These are phyloP conservation scores for Solanum chilense DNA, from an alignment of 257 asterid genomes.

Conservation along the genomic window DNA sequence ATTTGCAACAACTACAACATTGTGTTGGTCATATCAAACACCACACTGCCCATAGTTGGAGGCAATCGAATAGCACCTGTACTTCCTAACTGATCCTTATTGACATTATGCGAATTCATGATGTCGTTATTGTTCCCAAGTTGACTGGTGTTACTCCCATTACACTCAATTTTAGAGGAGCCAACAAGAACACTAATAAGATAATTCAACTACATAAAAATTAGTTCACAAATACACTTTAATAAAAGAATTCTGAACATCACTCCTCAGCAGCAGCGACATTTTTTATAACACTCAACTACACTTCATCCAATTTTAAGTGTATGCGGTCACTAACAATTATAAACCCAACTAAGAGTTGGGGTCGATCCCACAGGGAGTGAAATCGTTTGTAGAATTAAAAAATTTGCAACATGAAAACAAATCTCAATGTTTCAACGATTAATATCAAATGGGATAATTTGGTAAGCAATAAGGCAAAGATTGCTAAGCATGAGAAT, in stretches of 20 bases:
- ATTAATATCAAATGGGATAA: no score
- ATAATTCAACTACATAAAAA: not conserved
- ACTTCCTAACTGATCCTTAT: no score
- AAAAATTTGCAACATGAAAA: no score
- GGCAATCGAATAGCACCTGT: no score
- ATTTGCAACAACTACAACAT: no score
- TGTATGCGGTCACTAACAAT: not conserved
- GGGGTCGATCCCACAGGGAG: not conserved
- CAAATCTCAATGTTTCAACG: no score
- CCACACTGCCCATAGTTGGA: no score
- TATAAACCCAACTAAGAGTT: no score
- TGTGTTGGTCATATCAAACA: no score
- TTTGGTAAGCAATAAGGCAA: no score
- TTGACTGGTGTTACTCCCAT: not conserved
- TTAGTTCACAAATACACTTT: not conserved
- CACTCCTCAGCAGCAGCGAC: accelerated
- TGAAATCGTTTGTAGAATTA: no score
- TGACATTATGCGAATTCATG: not conserved
- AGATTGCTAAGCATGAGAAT: no score
- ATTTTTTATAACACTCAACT: not conserved
- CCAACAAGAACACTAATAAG: not conserved
- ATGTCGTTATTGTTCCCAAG: not conserved
- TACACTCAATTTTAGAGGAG: not conserved
- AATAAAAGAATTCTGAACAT: not conserved
- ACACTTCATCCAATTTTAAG: not conserved